Base-by-base conservation (phyloP, 495 filamentous ascomycete species). In the Lophiostoma macrostomum region DNA sequence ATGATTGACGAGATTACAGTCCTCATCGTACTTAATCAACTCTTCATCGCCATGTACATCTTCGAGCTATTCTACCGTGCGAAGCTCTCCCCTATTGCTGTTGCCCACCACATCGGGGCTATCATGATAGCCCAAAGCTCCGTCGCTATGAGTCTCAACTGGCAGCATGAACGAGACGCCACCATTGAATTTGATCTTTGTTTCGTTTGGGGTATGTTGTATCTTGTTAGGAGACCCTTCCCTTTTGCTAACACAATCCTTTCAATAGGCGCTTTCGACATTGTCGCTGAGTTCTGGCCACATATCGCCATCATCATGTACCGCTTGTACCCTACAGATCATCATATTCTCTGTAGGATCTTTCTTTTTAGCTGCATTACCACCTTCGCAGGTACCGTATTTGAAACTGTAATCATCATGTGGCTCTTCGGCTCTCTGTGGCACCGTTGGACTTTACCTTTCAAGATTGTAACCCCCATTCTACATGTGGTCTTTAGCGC, bases 211-310 rank as follows among this genome's bases (percentile, higher is more conserved):
- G 75, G 74, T 76, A 64, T 57, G 63, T 37, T 23, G 13, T 0
- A 22, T n/a, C 20, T 27, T 30, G 16, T 31, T 32, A 41, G 2
- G 10, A 16, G 6, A 10, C 4, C 8, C 28, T 31, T 6, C 34
- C n/a, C n/a, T n/a, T n/a, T n/a, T n/a, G n/a, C n/a, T n/a, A n/a
- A n/a, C n/a, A n/a, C n/a, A n/a, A n/a, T n/a, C n/a, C n/a, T n/a
- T n/a, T n/a, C n/a, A n/a, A n/a, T n/a, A 77, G 74, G 74, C 14
- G 74, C 73, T 10, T 76, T 78, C 52, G 74, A 76, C 47, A 71
- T 74, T 20, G 55, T 78, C 6, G 73, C 70, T 28, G 75, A 78
- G 55, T 73, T 76, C 54, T 70, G 74, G 41, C 75, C 75, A 1
- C 75, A 78, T 30, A 46, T 76, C 40, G 70, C 74, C 16, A 76